Conservation (phyloP, 331 rosid species). For the Rosa hybrid region DNA sequence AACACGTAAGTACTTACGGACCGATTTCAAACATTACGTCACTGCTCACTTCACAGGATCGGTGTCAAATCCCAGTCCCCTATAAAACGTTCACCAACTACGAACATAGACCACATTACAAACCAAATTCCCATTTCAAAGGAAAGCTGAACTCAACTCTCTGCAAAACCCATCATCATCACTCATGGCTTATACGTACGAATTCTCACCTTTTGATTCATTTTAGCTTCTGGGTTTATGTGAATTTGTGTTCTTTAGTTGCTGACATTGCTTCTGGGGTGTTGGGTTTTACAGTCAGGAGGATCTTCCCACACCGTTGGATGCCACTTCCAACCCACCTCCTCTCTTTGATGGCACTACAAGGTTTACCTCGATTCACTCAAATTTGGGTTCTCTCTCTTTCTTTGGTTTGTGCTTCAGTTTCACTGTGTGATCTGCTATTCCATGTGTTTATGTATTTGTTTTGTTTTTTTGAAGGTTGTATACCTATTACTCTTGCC, state of each 20-base stretch:
- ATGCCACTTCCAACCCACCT: conserved; percentile 64
- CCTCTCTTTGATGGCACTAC: conserved; percentile 85
- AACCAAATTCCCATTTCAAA: neutral
- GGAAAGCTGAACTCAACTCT: neutral
- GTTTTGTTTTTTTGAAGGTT: conserved; percentile 17
- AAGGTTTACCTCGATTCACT: conserved; percentile 42
- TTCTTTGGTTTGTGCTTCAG: neutral
- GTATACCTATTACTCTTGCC: conserved; percentile 17
- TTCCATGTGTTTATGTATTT: neutral
- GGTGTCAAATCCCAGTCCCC: neutral
- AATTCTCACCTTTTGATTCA: neutral
- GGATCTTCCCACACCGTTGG: conserved; percentile 47
- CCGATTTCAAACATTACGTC: neutral
- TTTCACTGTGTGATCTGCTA: neutral
- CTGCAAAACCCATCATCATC: neutral
- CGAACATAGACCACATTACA: neutral
- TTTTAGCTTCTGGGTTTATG: neutral
- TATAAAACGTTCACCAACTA: neutral
- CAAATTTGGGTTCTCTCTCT: neutral
- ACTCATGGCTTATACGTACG: conserved; percentile 50
- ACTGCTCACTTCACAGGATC: conserved; percentile 16
- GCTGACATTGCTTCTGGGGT: neutral
- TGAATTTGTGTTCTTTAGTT: neutral
- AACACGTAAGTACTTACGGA: neutral
- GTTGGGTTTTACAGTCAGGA: conserved; percentile 27